phyloP scores from a whole-genome alignment of 176 grass and related monocot species.

The Rhynchospora tenuis region DNA sequence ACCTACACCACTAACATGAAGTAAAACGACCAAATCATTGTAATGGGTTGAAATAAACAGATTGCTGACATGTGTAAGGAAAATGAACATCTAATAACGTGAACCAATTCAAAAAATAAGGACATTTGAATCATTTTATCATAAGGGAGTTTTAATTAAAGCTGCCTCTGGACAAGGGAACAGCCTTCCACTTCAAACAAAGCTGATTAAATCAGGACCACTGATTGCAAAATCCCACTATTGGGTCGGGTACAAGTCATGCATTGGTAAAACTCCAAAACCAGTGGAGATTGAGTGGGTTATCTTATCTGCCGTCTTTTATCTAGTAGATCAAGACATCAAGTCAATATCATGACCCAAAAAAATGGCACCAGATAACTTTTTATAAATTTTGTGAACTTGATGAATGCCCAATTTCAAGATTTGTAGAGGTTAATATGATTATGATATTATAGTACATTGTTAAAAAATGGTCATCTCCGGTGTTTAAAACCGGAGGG shows the following conservation, averaged over 20 bases:
- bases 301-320: background rate
- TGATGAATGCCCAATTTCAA: too few relatives aligned
- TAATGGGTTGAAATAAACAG: background rate
- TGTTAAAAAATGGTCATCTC: background rate
- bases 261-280: background rate
- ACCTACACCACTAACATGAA: background rate
- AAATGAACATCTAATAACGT: background rate
- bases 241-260: background rate
- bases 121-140: constrained; percentile 25
- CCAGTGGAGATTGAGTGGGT: background rate
- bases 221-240: background rate
- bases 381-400: background rate
- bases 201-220: constrained; percentile 24
- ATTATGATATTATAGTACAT: too few relatives aligned
- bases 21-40: background rate
- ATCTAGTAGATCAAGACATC: background rate
- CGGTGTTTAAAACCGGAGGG: background rate
- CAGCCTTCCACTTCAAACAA: constrained; percentile 26
- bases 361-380: background rate
- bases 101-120: background rate
- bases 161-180: constrained; percentile 27
- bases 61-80: constrained; percentile 2
- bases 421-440: background rate
- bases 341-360: background rate
- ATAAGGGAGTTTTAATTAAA: constrained; percentile 24